Evolutionary conservation across 257 asterid species (phyloP).

Genomic region (Echium plantagineum): DNA sequence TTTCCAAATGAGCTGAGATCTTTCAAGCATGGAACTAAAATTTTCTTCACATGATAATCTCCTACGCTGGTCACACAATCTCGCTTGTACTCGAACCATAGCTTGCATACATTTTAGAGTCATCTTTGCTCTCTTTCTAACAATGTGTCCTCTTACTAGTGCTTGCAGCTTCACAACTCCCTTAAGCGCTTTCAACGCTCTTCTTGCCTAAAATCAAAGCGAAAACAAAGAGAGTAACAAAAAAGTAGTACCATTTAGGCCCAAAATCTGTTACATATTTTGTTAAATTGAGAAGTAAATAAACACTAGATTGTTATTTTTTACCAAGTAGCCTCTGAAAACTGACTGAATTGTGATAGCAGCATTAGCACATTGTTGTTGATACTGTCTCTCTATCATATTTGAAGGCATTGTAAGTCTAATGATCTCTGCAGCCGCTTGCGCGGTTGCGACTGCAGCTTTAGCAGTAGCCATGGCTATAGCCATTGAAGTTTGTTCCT

Average conservation of each 20-base stretch:
- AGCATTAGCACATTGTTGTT: conserved; percentile 42
- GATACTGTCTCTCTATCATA: conserved; percentile 2
- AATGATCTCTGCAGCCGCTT: conserved; percentile 41
- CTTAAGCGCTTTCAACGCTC: conserved; percentile 60
- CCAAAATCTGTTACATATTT: too few relatives aligned
- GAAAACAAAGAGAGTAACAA: too few relatives aligned
- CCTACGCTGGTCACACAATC: conserved; percentile 67
- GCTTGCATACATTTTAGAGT: conserved; percentile 75
- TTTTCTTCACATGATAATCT: conserved; percentile 44
- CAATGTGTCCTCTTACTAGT: conserved; percentile 61
- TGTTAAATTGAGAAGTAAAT: background rate
- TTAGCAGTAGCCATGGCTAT: conserved; percentile 42
- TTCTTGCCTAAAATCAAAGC: conserved; percentile 62
- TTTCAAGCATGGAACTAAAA: conserved; percentile 12
- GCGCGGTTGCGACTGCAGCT: conserved; percentile 42
- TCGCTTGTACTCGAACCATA: conserved; percentile 62
- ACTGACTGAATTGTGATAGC: conserved; percentile 54
- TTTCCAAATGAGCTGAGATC: conserved; percentile 10
- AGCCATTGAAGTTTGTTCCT: conserved; percentile 25
- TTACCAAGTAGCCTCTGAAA: conserved; percentile 84
- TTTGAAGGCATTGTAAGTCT: conserved; percentile 23
- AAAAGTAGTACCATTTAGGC: too few relatives aligned
- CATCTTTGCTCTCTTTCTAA: conserved; percentile 64
- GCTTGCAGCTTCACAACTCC: conserved; percentile 88
- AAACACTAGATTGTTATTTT: background rate